A percentile compares a stretch with the other conserved stretches of the same genome.
Evolutionary conservation across 768 basidiomycete genomes (phyloP).

Genomic region (Pleurotus sapidus): DNA sequence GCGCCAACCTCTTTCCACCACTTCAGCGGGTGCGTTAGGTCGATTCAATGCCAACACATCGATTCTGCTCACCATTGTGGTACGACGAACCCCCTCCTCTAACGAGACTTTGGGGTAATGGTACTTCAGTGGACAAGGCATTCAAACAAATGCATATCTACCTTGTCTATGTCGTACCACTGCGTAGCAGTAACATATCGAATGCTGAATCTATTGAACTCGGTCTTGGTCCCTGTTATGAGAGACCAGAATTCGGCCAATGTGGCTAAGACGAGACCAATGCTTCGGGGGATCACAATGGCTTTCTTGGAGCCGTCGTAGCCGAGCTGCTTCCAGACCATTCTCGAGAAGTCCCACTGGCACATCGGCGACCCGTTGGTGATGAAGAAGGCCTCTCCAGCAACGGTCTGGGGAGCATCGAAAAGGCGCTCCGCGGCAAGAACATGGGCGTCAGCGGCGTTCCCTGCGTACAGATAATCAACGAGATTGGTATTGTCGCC

Average conservation of each 20-base stretch:
- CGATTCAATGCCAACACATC: not conserved
- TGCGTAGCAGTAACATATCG: slow-evolving; percentile 37
- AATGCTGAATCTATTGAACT: slow-evolving; percentile 39
- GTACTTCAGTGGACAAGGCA: not conserved
- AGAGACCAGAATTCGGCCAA: slow-evolving; percentile 33
- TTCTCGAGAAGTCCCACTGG: slow-evolving; percentile 48
- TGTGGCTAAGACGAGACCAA: slow-evolving; percentile 38
- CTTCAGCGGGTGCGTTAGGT: not conserved
- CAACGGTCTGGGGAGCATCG: slow-evolving; percentile 25
- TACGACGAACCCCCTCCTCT: slow-evolving; percentile 41
- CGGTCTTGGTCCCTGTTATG: slow-evolving; percentile 40
- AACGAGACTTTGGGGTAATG: slow-evolving; percentile 36
- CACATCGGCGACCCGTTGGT: slow-evolving; percentile 53
- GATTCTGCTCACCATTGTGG: slow-evolving; percentile 8
- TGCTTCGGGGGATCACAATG: slow-evolving; percentile 25
- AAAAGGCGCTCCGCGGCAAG: slow-evolving; percentile 32
- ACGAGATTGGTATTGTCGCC: slow-evolving; percentile 49
- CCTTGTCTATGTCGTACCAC: slow-evolving; percentile 51
- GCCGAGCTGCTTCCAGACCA: slow-evolving; percentile 35
- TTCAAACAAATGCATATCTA: not conserved
- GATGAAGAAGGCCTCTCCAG: slow-evolving; percentile 57
- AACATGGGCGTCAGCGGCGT: slow-evolving; percentile 55
- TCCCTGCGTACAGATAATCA: slow-evolving; percentile 57
- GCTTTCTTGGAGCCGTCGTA: slow-evolving; percentile 20
- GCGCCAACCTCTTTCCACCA: slow-evolving; percentile 13